phyloP scores from a whole-genome alignment of 371 early-diverging fungal genomes.

The Rhizomucor pusillus region DNA sequence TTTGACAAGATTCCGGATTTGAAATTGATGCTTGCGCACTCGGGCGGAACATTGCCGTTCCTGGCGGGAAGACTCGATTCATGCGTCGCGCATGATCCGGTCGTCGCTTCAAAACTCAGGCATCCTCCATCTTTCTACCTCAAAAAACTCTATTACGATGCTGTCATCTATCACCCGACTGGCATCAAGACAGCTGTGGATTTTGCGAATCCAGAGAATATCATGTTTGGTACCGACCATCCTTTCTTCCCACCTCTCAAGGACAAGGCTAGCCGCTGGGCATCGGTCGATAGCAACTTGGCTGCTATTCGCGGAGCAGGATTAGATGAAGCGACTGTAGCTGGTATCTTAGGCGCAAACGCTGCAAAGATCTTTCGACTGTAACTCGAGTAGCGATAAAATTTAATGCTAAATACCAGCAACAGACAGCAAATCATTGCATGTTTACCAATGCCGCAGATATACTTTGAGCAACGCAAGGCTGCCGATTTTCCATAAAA shows the following conservation, averaged over 20 bases:
- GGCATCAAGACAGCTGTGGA: constrained; percentile 21
- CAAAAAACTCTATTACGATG: constrained; percentile 21
- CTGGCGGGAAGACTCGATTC: constrained; percentile 42
- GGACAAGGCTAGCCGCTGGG: constrained; percentile 12
- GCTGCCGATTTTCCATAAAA: no score
- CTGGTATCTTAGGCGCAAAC: constrained; percentile 15
- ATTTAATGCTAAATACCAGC: no score
- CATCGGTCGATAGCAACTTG: constrained; percentile 18
- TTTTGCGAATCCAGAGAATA: constrained; percentile 13
- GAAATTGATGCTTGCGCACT: constrained; percentile 35
- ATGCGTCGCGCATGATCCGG: constrained; percentile 32
- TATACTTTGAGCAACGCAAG: no score
- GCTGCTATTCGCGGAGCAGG: constrained; percentile 13
- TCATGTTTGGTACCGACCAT: constrained; percentile 23
- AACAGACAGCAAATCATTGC: no score
- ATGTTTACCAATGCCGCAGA: no score
- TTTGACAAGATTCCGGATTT: constrained; percentile 36
- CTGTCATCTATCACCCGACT: constrained; percentile 18
- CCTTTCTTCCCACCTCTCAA: constrained; percentile 23
- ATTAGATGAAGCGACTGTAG: constrained; percentile 2
- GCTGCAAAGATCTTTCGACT: constrained; percentile 9
- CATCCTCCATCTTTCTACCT: constrained; percentile 23
- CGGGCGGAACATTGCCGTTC: constrained; percentile 41
- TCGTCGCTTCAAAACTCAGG: constrained; percentile 11
- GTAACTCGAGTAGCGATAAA: no score